These are phyloP conservation scores for Colletotrichum filicis DNA, from an alignment of 2,329 filamentous ascomycete species.

Conservation along the genomic window DNA sequence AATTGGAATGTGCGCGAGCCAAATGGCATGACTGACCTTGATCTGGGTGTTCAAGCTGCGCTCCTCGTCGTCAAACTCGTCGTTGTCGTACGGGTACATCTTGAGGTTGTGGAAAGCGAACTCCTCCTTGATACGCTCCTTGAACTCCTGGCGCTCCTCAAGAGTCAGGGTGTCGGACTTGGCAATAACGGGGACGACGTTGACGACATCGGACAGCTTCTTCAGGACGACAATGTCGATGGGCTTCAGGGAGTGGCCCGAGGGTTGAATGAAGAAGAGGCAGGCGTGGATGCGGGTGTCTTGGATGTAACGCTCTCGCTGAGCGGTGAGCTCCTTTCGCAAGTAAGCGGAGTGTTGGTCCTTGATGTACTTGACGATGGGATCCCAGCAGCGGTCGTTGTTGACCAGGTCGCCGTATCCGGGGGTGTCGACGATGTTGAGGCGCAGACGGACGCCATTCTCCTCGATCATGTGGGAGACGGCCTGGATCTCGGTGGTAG, in stretches of 20 bases:
- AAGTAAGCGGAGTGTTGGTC: slow-evolving; percentile 99
- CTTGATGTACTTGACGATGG: slow-evolving; percentile 99
- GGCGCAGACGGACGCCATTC: slow-evolving; percentile 94
- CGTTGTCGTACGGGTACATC: slow-evolving; percentile 99
- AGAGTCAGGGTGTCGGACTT: slow-evolving; percentile 97
- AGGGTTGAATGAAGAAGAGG: slow-evolving; percentile 99
- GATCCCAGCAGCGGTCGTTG: slow-evolving; percentile 99
- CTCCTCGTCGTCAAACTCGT: slow-evolving; percentile 98
- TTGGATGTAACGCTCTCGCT: slow-evolving; percentile 99
- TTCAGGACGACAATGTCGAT: slow-evolving; percentile 99
- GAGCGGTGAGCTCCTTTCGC: slow-evolving; percentile 98
- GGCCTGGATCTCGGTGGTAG: slow-evolving; percentile 97
- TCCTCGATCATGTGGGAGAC: slow-evolving; percentile 99
- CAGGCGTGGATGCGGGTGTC: slow-evolving; percentile 99
- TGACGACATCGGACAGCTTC: slow-evolving; percentile 99
- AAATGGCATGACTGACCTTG: slow-evolving; percentile 70
- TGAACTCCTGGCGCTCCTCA: slow-evolving; percentile 95
- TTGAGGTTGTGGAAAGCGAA: slow-evolving; percentile 99
- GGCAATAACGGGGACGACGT: slow-evolving; percentile 98
- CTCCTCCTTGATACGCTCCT: slow-evolving; percentile 99
- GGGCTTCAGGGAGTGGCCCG: slow-evolving; percentile 96
- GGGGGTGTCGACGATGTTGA: slow-evolving; percentile 99
- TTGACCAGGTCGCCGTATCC: slow-evolving; percentile 99
- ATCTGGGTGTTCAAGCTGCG: slow-evolving; percentile 93
- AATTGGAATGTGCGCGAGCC: background rate